phyloP scores from a whole-genome alignment of 1,139 yeast genomes.

The Candida smagusa region DNA sequence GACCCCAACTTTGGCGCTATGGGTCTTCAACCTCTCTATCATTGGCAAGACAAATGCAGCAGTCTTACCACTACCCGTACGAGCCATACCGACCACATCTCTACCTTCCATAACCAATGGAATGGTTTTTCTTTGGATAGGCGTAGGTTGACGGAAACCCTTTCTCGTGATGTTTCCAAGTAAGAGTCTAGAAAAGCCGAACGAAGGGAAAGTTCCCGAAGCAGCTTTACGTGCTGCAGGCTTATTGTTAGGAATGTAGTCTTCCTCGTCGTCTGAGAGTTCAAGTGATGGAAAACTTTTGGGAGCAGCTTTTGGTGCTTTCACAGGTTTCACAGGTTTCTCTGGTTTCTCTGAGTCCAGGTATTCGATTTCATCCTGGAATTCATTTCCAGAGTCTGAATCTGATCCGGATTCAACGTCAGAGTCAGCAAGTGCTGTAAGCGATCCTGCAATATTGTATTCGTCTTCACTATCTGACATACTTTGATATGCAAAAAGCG shows the following conservation, averaged over 20 bases:
- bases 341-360: slow-evolving; percentile 36
- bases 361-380: slow-evolving; percentile 62
- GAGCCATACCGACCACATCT: slow-evolving; percentile 98
- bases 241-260: slow-evolving; percentile 34
- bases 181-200: slow-evolving; percentile 77
- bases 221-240: slow-evolving; percentile 62
- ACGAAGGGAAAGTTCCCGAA: slow-evolving; percentile 82
- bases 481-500: background rate
- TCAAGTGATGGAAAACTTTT: slow-evolving; percentile 62
- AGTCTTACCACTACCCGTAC: slow-evolving; percentile 98
- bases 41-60: slow-evolving; percentile 96
- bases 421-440: slow-evolving; percentile 40
- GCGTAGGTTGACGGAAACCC: slow-evolving; percentile 95
- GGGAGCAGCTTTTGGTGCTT: slow-evolving; percentile 10
- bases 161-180: slow-evolving; percentile 71
- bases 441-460: slow-evolving; percentile 63
- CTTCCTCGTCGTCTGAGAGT: slow-evolving; percentile 60
- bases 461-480: slow-evolving; percentile 58
- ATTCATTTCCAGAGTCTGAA: slow-evolving; percentile 33
- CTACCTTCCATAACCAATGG: slow-evolving; percentile 83
- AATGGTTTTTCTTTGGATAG: slow-evolving; percentile 93
- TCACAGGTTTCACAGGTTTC: slow-evolving; percentile 19
- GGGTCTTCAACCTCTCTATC: slow-evolving; percentile 78
- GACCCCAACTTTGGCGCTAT: slow-evolving; percentile 84
- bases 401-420: slow-evolving; percentile 15